Evolutionary conservation across 2,329 filamentous ascomycete species (phyloP).

Genomic region (Ophiostoma montium): DNA sequence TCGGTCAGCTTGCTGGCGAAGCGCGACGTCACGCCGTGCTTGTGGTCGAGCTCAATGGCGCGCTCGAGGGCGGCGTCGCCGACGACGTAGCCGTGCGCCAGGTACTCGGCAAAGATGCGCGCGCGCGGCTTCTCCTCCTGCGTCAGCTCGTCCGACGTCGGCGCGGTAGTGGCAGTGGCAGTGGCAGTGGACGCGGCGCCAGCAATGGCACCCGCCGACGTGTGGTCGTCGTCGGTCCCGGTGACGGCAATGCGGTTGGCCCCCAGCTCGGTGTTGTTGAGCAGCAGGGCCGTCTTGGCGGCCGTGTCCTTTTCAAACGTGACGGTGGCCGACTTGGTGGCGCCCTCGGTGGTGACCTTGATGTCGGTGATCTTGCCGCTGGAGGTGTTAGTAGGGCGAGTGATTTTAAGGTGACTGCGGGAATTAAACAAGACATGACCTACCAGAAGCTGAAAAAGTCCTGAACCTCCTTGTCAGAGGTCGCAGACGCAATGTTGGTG

Average conservation of each 20-base stretch:
- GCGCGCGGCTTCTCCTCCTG: slow-evolving; percentile 96
- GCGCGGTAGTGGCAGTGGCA: slow-evolving; percentile 43
- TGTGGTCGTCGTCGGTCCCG: slow-evolving; percentile 43
- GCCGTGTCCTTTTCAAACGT: slow-evolving; percentile 95
- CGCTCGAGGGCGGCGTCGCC: slow-evolving; percentile 61
- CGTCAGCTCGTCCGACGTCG: slow-evolving; percentile 57
- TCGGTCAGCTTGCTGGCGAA: slow-evolving; percentile 65
- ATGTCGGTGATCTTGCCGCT: slow-evolving; percentile 86
- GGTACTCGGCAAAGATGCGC: slow-evolving; percentile 89
- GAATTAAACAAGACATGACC: slow-evolving; percentile 16
- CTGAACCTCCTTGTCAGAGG: slow-evolving; percentile 77
- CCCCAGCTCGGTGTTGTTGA: slow-evolving; percentile 93
- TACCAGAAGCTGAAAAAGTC: slow-evolving; percentile 98
- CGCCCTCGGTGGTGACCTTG: slow-evolving; percentile 54
- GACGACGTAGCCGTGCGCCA: slow-evolving; percentile 84
- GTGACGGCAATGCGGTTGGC: slow-evolving; percentile 68
- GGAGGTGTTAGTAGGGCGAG: slow-evolving; percentile 10
- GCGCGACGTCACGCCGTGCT: slow-evolving; percentile 69
- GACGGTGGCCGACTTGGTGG: slow-evolving; percentile 74
- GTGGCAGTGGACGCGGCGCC: slow-evolving; percentile 29
- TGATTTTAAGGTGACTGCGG: no score
- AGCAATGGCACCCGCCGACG: slow-evolving; percentile 28
- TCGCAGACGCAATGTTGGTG: slow-evolving; percentile 71
- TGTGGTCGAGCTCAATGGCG: slow-evolving; percentile 76
- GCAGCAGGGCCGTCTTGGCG: slow-evolving; percentile 88